phyloP scores from a whole-genome alignment of 2,329 filamentous ascomycete genomes.

The Microdochium nivale region DNA sequence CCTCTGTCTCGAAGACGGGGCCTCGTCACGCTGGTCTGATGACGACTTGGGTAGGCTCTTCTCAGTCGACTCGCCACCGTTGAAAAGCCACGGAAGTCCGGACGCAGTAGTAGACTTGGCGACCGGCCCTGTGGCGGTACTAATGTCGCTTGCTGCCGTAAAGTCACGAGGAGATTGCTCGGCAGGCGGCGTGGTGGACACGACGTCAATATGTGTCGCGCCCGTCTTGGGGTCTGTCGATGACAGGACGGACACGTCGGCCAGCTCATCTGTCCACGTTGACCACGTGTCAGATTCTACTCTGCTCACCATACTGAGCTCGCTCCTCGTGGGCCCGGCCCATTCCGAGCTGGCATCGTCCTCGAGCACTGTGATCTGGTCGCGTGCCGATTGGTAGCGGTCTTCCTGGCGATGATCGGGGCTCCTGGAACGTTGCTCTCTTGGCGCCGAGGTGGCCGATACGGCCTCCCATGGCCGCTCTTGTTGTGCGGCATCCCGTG shows the following conservation, averaged over 20 bases:
- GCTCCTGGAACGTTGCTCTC: not conserved
- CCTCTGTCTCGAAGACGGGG: conserved; percentile 2
- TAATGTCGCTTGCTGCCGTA: not conserved
- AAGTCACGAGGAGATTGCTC: not conserved
- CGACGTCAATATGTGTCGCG: not conserved
- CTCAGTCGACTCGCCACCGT: not conserved
- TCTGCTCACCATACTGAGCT: not conserved
- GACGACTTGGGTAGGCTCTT: not conserved
- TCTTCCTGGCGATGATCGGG: not conserved
- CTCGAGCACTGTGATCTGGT: not conserved
- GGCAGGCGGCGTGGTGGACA: not conserved
- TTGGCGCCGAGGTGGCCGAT: not conserved
- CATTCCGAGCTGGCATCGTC: not conserved
- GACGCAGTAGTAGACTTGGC: no score
- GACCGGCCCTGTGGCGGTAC: not conserved
- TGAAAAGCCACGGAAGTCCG: not conserved
- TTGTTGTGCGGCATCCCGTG: not conserved
- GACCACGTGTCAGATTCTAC: not conserved
- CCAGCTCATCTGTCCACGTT: not conserved
- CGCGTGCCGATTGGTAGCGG: not conserved
- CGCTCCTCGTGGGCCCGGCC: not conserved
- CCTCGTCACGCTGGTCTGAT: not conserved
- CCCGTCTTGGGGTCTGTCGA: not conserved
- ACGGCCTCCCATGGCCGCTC: not conserved
- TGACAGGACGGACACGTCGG: not conserved